Percentiles rank a stretch among this genome's conserved stretches.
Evolutionary conservation across 352 stramenopile species (phyloP).

Genomic region (Globisporangium okanoganense): DNA sequence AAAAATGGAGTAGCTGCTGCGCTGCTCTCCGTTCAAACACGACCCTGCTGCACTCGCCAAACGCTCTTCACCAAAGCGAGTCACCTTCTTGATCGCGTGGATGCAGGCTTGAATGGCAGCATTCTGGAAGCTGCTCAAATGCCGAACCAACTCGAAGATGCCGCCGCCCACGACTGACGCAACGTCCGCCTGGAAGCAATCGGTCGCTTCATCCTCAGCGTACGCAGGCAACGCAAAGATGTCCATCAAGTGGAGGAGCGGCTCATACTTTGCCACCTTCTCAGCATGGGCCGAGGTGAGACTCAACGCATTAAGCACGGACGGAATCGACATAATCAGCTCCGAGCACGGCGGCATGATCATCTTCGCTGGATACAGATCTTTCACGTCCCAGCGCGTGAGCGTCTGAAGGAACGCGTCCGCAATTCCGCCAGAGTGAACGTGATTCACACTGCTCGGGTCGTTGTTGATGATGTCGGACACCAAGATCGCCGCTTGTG

Average conservation of each 20-base stretch:
- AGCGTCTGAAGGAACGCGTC: constrained; percentile 92
- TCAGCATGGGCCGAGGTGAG: constrained; percentile 92
- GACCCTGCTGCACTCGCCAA: constrained; percentile 5
- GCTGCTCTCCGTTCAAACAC: neutral
- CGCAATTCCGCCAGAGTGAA: constrained; percentile 91
- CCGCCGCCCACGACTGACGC: constrained; percentile 90
- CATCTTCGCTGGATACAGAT: constrained; percentile 43
- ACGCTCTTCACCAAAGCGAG: constrained; percentile 73
- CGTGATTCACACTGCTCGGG: constrained; percentile 92
- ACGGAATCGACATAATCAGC: constrained; percentile 93
- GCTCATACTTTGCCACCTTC: constrained; percentile 88
- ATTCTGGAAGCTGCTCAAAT: constrained; percentile 88
- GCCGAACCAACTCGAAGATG: constrained; percentile 96
- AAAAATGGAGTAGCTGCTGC: constrained; percentile 32
- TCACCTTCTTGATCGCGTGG: constrained; percentile 88
- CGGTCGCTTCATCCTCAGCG: constrained; percentile 67
- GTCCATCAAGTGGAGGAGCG: constrained; percentile 89
- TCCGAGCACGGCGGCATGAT: constrained; percentile 86
- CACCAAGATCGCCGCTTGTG: constrained; percentile 90
- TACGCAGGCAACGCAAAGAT: constrained; percentile 91
- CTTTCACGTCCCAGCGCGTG: constrained; percentile 69
- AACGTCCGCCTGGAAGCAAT: constrained; percentile 93
- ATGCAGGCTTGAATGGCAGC: constrained; percentile 87
- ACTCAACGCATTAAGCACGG: constrained; percentile 90
- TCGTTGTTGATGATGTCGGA: constrained; percentile 98